Conservation (phyloP, 768 basidiomycete genomes). For the Pleurotus tuoliensis region DNA sequence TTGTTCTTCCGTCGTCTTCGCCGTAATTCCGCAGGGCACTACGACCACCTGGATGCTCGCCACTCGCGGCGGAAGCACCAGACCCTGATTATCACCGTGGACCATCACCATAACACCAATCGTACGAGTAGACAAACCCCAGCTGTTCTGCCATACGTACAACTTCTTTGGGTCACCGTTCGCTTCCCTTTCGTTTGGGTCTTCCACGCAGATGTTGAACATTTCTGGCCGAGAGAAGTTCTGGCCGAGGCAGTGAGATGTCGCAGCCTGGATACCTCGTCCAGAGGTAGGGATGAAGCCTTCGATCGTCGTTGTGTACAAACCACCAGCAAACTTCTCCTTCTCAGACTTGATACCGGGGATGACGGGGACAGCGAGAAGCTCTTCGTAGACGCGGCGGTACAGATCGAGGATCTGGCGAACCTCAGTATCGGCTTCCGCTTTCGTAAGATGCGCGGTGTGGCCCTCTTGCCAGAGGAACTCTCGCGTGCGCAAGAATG, state of each 20-base stretch:
- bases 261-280: constrained; percentile 96
- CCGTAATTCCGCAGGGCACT: constrained; percentile 93
- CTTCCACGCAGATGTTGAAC: constrained; percentile 98
- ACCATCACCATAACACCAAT: constrained; percentile 99
- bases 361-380: constrained; percentile 96
- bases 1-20: constrained; percentile 67
- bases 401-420: constrained; percentile 94
- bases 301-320: constrained; percentile 98
- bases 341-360: constrained; percentile 98
- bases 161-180: constrained; percentile 48
- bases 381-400: constrained; percentile 91
- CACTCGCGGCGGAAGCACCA: constrained; percentile 96
- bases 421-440: constrained; percentile 90
- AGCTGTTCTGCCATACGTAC: constrained; percentile 97
- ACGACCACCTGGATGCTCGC: constrained; percentile 89
- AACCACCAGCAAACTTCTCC: constrained; percentile 97
- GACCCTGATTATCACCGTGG: constrained; percentile 95
- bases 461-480: constrained; percentile 99
- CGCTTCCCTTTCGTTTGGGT: constrained; percentile 71
- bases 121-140: constrained; percentile 94
- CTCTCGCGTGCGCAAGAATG: constrained; percentile 98
- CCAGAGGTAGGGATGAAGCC: constrained; percentile 97
- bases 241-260: constrained; percentile 96
- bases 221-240: constrained; percentile 95
- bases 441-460: constrained; percentile 87